Evolutionary conservation across 176 grass and related monocot genomes (phyloP).

Genomic region (Aegilops umbellulata): DNA sequence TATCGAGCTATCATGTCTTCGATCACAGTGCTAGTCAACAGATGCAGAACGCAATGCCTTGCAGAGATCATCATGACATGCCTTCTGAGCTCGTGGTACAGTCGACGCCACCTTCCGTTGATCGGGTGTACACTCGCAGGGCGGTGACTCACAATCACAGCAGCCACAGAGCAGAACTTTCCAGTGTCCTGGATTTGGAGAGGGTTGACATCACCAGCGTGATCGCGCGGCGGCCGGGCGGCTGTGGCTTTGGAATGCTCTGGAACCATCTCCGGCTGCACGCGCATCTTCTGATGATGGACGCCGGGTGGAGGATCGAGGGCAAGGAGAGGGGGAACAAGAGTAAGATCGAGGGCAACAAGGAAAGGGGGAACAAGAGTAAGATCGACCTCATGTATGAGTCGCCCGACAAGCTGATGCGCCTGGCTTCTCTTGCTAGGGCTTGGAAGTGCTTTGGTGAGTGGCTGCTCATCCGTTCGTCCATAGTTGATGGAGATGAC

Average conservation of each 20-base stretch:
- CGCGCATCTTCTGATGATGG: constrained; percentile 68
- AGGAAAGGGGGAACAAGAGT: background rate
- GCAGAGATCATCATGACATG: background rate
- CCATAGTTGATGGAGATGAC: constrained; percentile 23
- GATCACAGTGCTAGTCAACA: background rate
- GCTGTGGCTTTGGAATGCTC: constrained; percentile 36
- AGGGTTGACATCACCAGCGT: constrained; percentile 23
- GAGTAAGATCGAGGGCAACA: background rate
- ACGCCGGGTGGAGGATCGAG: constrained; percentile 66
- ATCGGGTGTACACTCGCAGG: constrained; percentile 34
- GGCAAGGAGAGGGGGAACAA: constrained; percentile 27
- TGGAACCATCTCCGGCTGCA: constrained; percentile 63
- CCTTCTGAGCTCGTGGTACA: constrained; percentile 9
- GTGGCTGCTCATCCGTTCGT: constrained; percentile 36
- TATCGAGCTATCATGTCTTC: constrained; percentile 62
- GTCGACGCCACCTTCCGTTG: constrained; percentile 39
- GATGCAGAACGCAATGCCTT: background rate
- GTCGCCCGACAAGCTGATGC: constrained; percentile 35
- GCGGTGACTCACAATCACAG: background rate
- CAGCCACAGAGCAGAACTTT: constrained; percentile 40
- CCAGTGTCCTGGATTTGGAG: constrained; percentile 34
- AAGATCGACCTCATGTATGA: constrained; percentile 43
- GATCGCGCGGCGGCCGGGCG: background rate
- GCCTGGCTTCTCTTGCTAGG: constrained; percentile 55
- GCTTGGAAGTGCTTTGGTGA: constrained; percentile 79